Evolutionary conservation across 768 basidiomycete species (phyloP), one percentile per base, ranked within the genome.

Genomic region (Lactarius psammicola): DNA sequence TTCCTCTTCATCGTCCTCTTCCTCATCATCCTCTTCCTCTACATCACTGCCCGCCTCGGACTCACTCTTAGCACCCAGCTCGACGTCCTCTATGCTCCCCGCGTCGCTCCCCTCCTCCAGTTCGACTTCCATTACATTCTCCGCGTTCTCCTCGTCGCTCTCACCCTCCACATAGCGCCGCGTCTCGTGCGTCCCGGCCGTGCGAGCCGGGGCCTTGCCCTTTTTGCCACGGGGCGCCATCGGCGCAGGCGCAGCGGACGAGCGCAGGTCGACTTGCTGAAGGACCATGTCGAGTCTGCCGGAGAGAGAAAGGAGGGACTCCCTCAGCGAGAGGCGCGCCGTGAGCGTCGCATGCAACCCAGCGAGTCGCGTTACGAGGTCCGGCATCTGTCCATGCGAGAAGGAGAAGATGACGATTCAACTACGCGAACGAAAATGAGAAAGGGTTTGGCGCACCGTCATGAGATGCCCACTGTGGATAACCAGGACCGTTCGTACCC

Each of bases 271-370:
- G 62, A 98, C 90, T 74, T 98, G 97, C 0, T 94, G 90, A 57
- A 98, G 82, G 28, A 97, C 92, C 80, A 95, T 91, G 73, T 98
- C 96, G 33, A 98, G 81, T 63, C 94, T 86, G 31, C 97, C 97
- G 65, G 87, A 91, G 49, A 99, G 81, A 2, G 90, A 86, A 11
- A 95, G 80, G 23, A 99, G 81, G 64, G 87, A 91, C 68, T 94
- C 89, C 68, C 97, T 92, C 55, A 98, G 78, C 30, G 87, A 81
- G 38, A 97, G 78, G 26, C 97, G 86, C 36, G 88, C 82, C 3
- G 89, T 86, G 46, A 99, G 80, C 6, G 89, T 88, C 23, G 89
- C 79, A 76, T 96, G 93, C 26, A 99, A 82, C 5, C 87, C 87
- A 3, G 95, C 87, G 20, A 99, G 84, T 38, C 92, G 87, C 40